Base-by-base conservation (phyloP, 2,329 filamentous ascomycete species). In the Monosporascus sp. region DNA sequence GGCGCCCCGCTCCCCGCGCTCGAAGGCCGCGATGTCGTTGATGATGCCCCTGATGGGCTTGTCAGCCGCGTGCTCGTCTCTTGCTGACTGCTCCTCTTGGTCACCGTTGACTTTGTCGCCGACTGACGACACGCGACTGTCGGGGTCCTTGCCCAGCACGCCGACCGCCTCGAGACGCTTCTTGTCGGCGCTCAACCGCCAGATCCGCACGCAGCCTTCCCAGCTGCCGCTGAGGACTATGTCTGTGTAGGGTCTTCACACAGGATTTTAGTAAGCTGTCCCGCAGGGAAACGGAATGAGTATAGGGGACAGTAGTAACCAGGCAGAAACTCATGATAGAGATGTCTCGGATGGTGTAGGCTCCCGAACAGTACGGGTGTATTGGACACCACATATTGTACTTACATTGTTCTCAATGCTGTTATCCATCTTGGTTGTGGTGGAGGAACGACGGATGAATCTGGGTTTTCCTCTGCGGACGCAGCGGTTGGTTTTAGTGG, bases 221-320 rank as follows among this genome's bases (percentile, higher is more conserved):
- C 93, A 99, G 71, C 90, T 96, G 35, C 93, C 94, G 60, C 86
- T 95, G 49, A 99, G 77, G 53, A 99, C 83, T 49, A 96, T 76
- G 65, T 99, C 91, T 5, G 90, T 93, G 69, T 92, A 97, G 0
- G 94, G 93, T 48, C 43, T 46, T 14, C 22, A 18, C 4, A 5
- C 22, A 7, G 24, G 14, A 24, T 31, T 24, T 25, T 46, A 46
- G 43, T 17, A 11, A 46, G 24, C 43, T 5, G 31, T 35, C 31
- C 11, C 14, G 11, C 31, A 35, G 31, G 31, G 31, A 5, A 35
- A 35, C 9, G 31, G 31, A 35, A 9, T 35, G 31, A 14, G 9
- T 9, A 35, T 35, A 35, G 5, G 31, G 11, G 31, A 35, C 31
- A 35, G 31, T 35, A 5, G 31, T 5, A 9, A 1, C 9, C 9